Evolutionary conservation across 2,329 filamentous ascomycete species (phyloP), one percentile per base, ranked within the genome.

Genomic region (Xylaria sp.): DNA sequence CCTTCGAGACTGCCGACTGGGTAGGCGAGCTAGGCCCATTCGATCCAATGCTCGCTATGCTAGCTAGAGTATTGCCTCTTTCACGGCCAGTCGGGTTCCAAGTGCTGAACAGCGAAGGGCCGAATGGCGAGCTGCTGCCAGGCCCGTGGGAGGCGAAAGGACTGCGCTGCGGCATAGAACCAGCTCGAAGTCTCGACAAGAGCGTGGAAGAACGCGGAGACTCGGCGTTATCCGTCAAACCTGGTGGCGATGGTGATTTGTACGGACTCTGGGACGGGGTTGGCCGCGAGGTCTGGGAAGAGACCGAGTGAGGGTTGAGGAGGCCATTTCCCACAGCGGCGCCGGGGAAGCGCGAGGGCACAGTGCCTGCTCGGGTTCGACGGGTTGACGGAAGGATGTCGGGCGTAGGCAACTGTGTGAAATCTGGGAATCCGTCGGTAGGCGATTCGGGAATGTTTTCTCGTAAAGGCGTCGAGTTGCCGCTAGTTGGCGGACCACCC

Each of bases 371-470:
- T 71, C 94, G 86, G 64, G 91, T 89, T 70, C 94, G 87, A 61
- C 94, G 86, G 44, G 86, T 84, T 65, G 89, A 81, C 51, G 88
- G 85, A 56, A 88, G 70, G 53, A 78, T 81, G 60, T 87, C 83
- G 61, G 88, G 83, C 7, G 87, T 81, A 39, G 89, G 82, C 39
- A 90, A 81, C 64, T 87, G 85, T 60, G 89, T 83, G 70, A 96
- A 91, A 72, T 96, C 92, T 54, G 94, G 92, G 66, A 97, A 97
- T 63, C 90, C 93, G 76, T 97, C 93, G 62, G 90, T 94, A 26
- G 94, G 94, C 34, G 93, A 97, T 76, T 99, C 94, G 60, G 93
- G 92, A 57, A 99, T 97, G 62, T 93, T 97, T 77, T 97, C 94
- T 68, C 94, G 91, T 47, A 99, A 83, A 64, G 94, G 94, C 39